These are phyloP conservation scores for Botryosphaeria dothidea DNA, from an alignment of 2,329 filamentous ascomycete genomes.

Conservation along the genomic window DNA sequence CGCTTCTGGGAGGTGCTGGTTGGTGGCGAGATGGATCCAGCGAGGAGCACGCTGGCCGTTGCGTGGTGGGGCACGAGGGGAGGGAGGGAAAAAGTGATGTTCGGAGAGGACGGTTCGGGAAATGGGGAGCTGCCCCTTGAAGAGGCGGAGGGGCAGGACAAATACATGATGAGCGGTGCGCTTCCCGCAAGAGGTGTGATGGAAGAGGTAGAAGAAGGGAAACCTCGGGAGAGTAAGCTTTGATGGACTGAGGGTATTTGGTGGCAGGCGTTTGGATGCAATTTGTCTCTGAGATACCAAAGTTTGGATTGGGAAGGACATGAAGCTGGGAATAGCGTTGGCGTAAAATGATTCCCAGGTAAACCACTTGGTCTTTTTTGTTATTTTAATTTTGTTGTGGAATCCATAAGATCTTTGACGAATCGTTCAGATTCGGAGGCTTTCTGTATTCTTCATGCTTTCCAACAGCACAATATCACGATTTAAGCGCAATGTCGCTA, in stretches of 20 bases:
- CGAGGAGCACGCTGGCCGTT: slow-evolving; percentile 75
- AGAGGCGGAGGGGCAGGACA: slow-evolving; percentile 31
- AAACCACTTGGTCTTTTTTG: no score
- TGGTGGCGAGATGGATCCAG: slow-evolving; percentile 84
- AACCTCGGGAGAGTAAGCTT: slow-evolving; percentile 48
- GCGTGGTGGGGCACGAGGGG: slow-evolving; percentile 79
- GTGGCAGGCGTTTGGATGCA: not conserved
- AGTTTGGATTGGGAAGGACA: not conserved
- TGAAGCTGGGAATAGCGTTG: not conserved
- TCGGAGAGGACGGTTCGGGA: slow-evolving; percentile 55
- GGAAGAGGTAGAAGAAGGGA: slow-evolving; percentile 27
- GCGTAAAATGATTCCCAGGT: not conserved
- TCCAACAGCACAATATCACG: not conserved
- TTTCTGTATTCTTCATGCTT: not conserved
- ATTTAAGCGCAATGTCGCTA: not conserved
- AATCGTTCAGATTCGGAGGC: no score
- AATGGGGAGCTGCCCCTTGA: slow-evolving; percentile 37
- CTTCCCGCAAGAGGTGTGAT: slow-evolving; percentile 28
- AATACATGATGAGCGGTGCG: slow-evolving; percentile 58
- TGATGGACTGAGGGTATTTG: not conserved
- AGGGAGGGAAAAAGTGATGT: slow-evolving; percentile 58
- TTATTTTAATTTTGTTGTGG: no score
- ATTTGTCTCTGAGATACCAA: not conserved
- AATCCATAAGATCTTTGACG: no score
- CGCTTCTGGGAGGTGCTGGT: slow-evolving; percentile 79